Conservation (phyloP, 495 filamentous ascomycete species). For the Recurvomyces mirabilis region DNA sequence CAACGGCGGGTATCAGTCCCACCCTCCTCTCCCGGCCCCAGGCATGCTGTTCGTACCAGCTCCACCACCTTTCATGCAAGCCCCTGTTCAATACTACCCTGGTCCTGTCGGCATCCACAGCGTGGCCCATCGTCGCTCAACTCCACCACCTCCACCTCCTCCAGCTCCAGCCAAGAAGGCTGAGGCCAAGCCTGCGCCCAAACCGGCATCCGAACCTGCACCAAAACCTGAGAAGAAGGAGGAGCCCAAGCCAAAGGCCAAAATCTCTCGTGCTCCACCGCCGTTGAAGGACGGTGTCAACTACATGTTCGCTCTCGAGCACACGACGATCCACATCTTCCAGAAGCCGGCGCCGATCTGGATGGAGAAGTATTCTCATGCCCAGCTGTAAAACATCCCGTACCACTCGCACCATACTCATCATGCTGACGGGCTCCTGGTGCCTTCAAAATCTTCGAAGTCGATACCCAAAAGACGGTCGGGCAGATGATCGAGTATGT, state of each 20-base stretch:
- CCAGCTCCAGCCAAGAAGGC: too few relatives aligned
- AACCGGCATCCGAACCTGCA: too few relatives aligned
- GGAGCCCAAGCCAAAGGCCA: background rate
- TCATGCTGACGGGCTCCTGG: too few relatives aligned
- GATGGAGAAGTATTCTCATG: background rate
- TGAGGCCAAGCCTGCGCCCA: too few relatives aligned
- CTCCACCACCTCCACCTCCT: too few relatives aligned
- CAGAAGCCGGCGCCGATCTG: background rate
- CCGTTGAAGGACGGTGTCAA: background rate
- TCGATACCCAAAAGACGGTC: background rate
- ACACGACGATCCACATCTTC: background rate
- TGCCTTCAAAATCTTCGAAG: background rate
- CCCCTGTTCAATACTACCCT: background rate
- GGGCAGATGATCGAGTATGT: background rate
- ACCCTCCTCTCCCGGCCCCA: background rate
- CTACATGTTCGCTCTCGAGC: background rate
- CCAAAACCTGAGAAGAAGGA: background rate
- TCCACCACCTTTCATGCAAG: background rate
- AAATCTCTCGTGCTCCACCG: background rate
- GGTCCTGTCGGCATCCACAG: background rate
- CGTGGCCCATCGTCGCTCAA: too few relatives aligned
- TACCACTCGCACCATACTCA: too few relatives aligned
- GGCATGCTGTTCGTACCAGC: background rate
- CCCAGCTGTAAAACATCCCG: too few relatives aligned
- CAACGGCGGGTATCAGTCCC: background rate